These are phyloP conservation scores for Colletotrichum gigasporum DNA, from an alignment of 2,329 filamentous ascomycete genomes.

Conservation along the genomic window DNA sequence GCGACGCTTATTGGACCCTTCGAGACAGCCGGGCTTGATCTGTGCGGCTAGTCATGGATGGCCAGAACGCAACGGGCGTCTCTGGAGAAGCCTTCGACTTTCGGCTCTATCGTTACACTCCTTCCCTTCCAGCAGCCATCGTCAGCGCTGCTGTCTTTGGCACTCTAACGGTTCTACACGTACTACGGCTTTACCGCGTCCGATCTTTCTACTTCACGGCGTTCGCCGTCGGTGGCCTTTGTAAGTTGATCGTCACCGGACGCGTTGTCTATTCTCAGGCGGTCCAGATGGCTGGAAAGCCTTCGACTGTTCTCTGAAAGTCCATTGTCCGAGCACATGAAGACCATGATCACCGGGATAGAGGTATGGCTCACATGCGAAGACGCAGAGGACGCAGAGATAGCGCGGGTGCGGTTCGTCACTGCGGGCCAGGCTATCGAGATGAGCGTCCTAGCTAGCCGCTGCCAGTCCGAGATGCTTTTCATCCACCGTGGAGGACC, in stretches of 20 bases:
- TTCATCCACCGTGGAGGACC: background rate
- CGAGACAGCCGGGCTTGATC: too few relatives aligned
- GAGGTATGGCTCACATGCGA: background rate
- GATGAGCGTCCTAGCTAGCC: background rate
- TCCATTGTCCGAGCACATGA: too few relatives aligned
- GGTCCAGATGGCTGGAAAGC: too few relatives aligned
- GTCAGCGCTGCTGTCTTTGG: background rate
- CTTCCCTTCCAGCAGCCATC: slow-evolving; percentile 11
- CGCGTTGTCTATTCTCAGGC: too few relatives aligned
- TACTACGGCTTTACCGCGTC: background rate
- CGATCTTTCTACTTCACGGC: slow-evolving; percentile 9
- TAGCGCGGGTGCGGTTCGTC: background rate
- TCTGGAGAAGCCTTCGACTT: slow-evolving; percentile 8
- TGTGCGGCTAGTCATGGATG: too few relatives aligned
- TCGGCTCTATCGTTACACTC: slow-evolving; percentile 15
- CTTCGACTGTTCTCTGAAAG: too few relatives aligned
- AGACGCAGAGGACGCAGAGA: background rate
- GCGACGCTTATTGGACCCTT: too few relatives aligned
- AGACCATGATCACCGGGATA: background rate
- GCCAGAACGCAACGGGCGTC: background rate
- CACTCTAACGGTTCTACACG: background rate
- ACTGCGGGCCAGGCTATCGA: background rate
- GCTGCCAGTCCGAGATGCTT: background rate
- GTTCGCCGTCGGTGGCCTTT: slow-evolving; percentile 15
- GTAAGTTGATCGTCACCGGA: too few relatives aligned